A percentile compares a stretch with the other conserved stretches of the same genome.
phyloP scores from a whole-genome alignment of 208 protist species.

The Wallacemonas collosoma region DNA sequence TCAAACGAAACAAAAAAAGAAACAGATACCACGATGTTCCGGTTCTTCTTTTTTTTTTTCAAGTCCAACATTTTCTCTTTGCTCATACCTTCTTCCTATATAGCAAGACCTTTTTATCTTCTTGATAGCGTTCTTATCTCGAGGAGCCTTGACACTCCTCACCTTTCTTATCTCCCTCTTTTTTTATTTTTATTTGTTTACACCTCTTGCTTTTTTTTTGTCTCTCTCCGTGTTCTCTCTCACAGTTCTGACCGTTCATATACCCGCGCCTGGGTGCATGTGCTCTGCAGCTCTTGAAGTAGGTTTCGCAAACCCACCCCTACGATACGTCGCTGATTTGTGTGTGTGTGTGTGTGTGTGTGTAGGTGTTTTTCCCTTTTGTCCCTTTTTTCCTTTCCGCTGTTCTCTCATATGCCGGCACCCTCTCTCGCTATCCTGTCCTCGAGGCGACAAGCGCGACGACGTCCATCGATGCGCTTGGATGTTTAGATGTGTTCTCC shows the following conservation, averaged over 20 bases:
- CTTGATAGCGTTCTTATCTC: conserved; percentile 10
- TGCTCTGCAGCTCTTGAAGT: too few species aligned
- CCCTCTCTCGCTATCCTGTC: too few species aligned
- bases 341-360: not conserved
- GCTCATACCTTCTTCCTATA: conserved; percentile 20
- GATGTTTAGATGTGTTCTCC: too few species aligned
- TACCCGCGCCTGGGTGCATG: too few species aligned
- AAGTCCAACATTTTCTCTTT: conserved; percentile 16
- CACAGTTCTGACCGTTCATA: too few species aligned
- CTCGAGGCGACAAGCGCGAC: too few species aligned
- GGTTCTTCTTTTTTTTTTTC: conserved; percentile 19
- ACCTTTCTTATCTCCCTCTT: conserved; percentile 5
- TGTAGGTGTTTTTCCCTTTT: conserved; percentile 6
- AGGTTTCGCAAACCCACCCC: too few species aligned
- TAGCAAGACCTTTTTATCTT: not conserved
- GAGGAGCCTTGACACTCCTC: not conserved
- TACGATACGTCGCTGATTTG: too few species aligned
- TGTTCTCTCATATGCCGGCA: too few species aligned
- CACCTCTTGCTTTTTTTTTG: not conserved
- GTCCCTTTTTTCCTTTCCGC: not conserved
- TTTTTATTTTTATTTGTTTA: not conserved
- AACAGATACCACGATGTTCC: not conserved
- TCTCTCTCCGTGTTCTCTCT: conserved; percentile 26
- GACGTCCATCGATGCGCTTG: too few species aligned
- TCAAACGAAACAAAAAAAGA: conserved; percentile 4